phyloP scores from a whole-genome alignment of 2,329 filamentous ascomycete genomes.

The Colletotrichum sp. region DNA sequence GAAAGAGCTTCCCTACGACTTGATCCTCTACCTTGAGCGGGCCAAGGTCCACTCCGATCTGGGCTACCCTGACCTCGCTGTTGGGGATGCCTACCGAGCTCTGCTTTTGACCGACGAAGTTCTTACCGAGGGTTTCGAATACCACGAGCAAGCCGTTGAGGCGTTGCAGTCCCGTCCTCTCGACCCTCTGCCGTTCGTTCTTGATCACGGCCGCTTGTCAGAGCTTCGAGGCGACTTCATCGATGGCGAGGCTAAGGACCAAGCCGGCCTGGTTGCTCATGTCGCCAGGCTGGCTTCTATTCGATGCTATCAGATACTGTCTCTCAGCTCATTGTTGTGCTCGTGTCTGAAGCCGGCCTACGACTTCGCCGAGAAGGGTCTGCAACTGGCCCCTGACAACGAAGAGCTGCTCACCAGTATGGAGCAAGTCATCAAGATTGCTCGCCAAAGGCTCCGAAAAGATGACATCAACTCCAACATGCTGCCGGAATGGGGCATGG shows the following conservation, averaged over 20 bases:
- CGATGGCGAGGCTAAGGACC: slow-evolving; percentile 36
- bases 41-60: slow-evolving; percentile 75
- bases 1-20: slow-evolving; percentile 59
- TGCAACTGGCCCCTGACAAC: slow-evolving; percentile 59
- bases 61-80: slow-evolving; percentile 88
- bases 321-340: slow-evolving; percentile 64
- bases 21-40: slow-evolving; percentile 70
- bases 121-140: slow-evolving; percentile 80
- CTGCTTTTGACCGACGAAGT: slow-evolving; percentile 87
- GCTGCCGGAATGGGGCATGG: slow-evolving; percentile 72
- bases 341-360: slow-evolving; percentile 73
- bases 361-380: slow-evolving; percentile 68
- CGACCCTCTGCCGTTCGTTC: slow-evolving; percentile 46
- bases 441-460: slow-evolving; percentile 51
- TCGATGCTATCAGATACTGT: slow-evolving; percentile 64
- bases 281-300: slow-evolving; percentile 57
- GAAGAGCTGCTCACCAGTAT: slow-evolving; percentile 59
- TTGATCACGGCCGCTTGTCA: slow-evolving; percentile 47
- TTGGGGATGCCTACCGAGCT: slow-evolving; percentile 88
- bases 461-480: slow-evolving; percentile 54
- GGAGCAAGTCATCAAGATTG: slow-evolving; percentile 58
- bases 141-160: slow-evolving; percentile 71
- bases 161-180: slow-evolving; percentile 47
- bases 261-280: slow-evolving; percentile 37
- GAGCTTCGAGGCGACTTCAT: slow-evolving; percentile 31